These are phyloP conservation scores for Fusarium heterosporum DNA, from an alignment of 2,329 filamentous ascomycete species.

Conservation along the genomic window DNA sequence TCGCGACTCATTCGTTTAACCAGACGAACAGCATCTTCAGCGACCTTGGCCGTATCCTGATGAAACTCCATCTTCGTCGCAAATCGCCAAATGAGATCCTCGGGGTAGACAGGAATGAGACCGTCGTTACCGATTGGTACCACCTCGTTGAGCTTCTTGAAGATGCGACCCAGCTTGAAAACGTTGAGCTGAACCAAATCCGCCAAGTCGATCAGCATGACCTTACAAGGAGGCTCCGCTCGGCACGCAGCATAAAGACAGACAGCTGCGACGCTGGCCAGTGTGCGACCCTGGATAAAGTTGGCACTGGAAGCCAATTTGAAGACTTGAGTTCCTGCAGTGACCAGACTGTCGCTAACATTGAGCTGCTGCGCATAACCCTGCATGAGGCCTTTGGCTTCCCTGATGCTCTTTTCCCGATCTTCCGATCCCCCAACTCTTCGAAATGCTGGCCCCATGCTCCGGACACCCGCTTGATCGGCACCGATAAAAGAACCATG, in stretches of 20 bases:
- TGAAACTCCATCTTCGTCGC: constrained; percentile 93
- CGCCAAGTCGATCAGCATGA: constrained; percentile 96
- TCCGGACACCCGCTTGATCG: constrained; percentile 83
- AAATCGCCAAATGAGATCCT: constrained; percentile 92
- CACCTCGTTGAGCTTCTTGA: constrained; percentile 82
- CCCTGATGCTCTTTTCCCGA: constrained; percentile 69
- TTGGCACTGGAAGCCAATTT: constrained; percentile 79
- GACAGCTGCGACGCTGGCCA: constrained; percentile 87
- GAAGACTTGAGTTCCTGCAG: constrained; percentile 77
- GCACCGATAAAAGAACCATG: constrained; percentile 90
- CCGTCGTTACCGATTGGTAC: constrained; percentile 76
- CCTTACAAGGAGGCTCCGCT: constrained; percentile 79
- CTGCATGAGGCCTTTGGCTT: constrained; percentile 69
- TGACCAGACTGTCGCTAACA: constrained; percentile 71
- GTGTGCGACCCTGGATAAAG: constrained; percentile 87
- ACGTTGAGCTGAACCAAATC: constrained; percentile 88
- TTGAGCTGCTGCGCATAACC: constrained; percentile 71
- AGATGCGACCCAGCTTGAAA: constrained; percentile 89
- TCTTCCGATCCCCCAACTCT: constrained; percentile 69
- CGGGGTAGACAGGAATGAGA: constrained; percentile 79
- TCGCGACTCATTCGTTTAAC: constrained; percentile 94
- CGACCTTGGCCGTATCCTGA: constrained; percentile 82
- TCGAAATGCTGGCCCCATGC: constrained; percentile 71
- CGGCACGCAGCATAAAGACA: constrained; percentile 92
- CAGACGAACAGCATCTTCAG: constrained; percentile 86